These are phyloP conservation scores for Arthrobotrys megalospora DNA, from an alignment of 2,329 filamentous ascomycete species.

Conservation along the genomic window DNA sequence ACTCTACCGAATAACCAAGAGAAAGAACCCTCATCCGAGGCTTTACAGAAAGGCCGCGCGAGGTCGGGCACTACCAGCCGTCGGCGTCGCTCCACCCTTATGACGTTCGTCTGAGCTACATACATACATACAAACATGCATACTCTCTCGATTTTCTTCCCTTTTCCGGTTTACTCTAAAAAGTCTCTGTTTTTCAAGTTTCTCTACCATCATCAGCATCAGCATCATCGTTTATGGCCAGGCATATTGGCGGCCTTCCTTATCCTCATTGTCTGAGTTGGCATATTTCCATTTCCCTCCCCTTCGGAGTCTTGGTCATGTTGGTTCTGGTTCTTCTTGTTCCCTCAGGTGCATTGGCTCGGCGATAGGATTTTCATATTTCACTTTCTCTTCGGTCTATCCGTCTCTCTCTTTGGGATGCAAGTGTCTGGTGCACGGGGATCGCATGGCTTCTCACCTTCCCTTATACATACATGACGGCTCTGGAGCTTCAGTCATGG, in stretches of 20 bases:
- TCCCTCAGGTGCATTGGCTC: slow-evolving; percentile 58
- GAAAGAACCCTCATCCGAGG: slow-evolving; percentile 23
- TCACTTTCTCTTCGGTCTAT: slow-evolving; percentile 26
- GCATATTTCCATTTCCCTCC: slow-evolving; percentile 51
- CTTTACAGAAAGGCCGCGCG: slow-evolving; percentile 41
- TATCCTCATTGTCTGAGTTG: slow-evolving; percentile 40
- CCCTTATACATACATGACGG: slow-evolving; percentile 7
- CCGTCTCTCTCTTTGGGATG: slow-evolving; percentile 33
- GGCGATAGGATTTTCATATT: slow-evolving; percentile 58
- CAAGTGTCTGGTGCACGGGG: slow-evolving; percentile 42
- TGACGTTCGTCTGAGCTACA: slow-evolving; percentile 52
- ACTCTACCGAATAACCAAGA: slow-evolving; percentile 27
- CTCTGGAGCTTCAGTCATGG: slow-evolving; percentile 20
- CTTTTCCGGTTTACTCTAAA: not conserved
- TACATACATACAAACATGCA: not conserved
- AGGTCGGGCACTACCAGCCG: slow-evolving; percentile 48
- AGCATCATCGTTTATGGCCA: slow-evolving; percentile 34
- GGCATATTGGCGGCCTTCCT: slow-evolving; percentile 39
- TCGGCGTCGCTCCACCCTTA: slow-evolving; percentile 57
- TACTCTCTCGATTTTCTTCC: not conserved
- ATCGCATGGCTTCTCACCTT: slow-evolving; percentile 37
- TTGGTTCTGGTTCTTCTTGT: slow-evolving; percentile 52
- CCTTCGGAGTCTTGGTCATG: slow-evolving; percentile 54
- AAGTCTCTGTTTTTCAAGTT: slow-evolving; percentile 45
- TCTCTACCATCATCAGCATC: slow-evolving; percentile 52